Evolutionary conservation across 129 eudicot genomes (phyloP).

Genomic region (Dittrichia graveolens): DNA sequence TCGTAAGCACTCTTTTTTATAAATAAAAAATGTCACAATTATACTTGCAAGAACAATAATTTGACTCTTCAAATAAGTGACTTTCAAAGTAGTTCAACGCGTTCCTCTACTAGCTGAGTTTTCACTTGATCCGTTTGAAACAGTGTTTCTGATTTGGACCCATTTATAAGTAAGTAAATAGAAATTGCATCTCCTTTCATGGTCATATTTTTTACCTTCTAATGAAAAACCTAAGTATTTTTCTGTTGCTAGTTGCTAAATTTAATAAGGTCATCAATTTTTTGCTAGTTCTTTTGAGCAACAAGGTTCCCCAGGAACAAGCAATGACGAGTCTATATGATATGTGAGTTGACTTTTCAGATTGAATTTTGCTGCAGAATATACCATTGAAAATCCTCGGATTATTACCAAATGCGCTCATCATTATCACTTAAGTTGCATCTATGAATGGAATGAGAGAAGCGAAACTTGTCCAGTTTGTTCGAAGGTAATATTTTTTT

Average conservation of each 20-base stretch:
- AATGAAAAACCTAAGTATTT: conserved; percentile 1
- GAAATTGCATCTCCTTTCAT: too few species aligned
- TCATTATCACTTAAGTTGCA: conserved; percentile 42
- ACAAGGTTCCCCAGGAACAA: too few species aligned
- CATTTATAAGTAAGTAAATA: too few species aligned
- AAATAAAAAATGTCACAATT: too few species aligned
- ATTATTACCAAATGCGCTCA: conserved; percentile 41
- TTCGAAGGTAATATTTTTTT: conserved; percentile 32
- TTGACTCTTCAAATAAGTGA: too few species aligned
- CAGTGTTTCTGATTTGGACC: too few species aligned
- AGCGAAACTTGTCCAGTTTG: conserved; percentile 44
- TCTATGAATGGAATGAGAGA: conserved; percentile 46
- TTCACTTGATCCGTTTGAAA: too few species aligned
- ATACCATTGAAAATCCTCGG: conserved; percentile 43
- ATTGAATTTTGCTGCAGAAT: conserved; percentile 33
- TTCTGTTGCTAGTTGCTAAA: neutral
- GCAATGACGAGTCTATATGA: neutral
- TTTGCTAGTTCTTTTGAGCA: too few species aligned
- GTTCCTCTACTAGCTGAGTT: too few species aligned
- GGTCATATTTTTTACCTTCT: neutral
- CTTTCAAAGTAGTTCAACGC: too few species aligned
- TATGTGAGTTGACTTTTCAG: conserved; percentile 8
- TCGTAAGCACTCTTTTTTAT: too few species aligned
- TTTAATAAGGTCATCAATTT: neutral
- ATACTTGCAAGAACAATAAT: too few species aligned